Evolutionary conservation across 208 protist species (phyloP).

Genomic region (Novymonas esmeraldas): DNA sequence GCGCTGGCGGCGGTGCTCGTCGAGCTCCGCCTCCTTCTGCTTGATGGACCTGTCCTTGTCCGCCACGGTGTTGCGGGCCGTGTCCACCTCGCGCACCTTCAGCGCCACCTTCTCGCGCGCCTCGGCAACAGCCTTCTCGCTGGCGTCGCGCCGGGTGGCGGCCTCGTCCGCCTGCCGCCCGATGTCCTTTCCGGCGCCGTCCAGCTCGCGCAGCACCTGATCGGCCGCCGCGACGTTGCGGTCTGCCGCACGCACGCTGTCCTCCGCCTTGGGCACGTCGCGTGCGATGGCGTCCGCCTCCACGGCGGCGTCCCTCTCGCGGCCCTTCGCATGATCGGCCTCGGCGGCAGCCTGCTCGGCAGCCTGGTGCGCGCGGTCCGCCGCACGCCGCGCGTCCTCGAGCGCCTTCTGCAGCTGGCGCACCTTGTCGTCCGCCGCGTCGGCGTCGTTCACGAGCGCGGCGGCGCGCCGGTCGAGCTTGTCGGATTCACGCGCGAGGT

Average conservation of each 20-base stretch:
- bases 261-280: conserved; percentile 79
- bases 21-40: conserved; percentile 76
- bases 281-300: conserved; percentile 72
- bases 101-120: conserved; percentile 58
- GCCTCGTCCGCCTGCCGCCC: conserved; percentile 86
- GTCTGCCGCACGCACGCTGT: conserved; percentile 76
- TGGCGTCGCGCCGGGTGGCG: conserved; percentile 66
- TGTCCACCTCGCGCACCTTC: conserved; percentile 66
- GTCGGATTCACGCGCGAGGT: conserved; percentile 75
- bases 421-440: conserved; percentile 84
- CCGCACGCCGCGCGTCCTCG: conserved; percentile 77
- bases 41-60: conserved; percentile 77
- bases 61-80: conserved; percentile 54
- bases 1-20: conserved; percentile 80
- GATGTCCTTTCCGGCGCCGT: conserved; percentile 78
- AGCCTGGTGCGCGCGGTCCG: conserved; percentile 71
- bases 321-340: conserved; percentile 65
- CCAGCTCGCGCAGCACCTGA: conserved; percentile 78
- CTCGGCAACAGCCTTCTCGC: conserved; percentile 70
- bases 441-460: conserved; percentile 61
- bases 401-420: conserved; percentile 85
- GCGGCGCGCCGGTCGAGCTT: conserved; percentile 73
- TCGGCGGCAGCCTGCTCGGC: conserved; percentile 74
- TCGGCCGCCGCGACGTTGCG: conserved; percentile 67
- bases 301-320: conserved; percentile 65